Evolutionary conservation across 805 yeast species (phyloP).

Genomic region (Kazachstania psychrophila): DNA sequence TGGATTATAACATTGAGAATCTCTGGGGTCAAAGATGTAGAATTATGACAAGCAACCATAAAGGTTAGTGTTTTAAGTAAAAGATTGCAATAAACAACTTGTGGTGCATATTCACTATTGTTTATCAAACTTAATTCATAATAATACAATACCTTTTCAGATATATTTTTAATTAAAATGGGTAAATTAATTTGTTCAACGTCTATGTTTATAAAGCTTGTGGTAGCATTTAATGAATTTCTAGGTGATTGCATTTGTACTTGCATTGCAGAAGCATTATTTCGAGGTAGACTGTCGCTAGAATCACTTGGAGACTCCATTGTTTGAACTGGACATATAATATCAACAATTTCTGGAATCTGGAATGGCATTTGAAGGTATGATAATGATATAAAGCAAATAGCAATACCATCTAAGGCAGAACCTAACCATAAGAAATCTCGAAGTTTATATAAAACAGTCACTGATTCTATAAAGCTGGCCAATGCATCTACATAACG

Average conservation of each 20-base stretch:
- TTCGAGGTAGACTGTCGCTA: constrained; percentile 11
- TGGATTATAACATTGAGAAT: constrained; percentile 40
- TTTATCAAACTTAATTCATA: constrained; percentile 46
- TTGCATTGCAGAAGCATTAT: constrained; percentile 27
- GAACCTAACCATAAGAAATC: constrained; percentile 87
- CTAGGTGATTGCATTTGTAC: constrained; percentile 40
- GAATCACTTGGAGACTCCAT: neutral
- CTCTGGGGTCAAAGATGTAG: constrained; percentile 38
- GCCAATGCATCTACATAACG: constrained; percentile 59
- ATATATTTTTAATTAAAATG: constrained; percentile 32
- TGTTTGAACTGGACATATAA: constrained; percentile 24
- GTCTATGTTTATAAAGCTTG: constrained; percentile 11
- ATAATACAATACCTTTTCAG: constrained; percentile 33
- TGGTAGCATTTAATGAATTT: constrained; percentile 28
- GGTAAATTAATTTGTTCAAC: constrained; percentile 24
- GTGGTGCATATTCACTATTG: constrained; percentile 73
- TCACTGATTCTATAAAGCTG: constrained; percentile 66
- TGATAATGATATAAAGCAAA: constrained; percentile 52
- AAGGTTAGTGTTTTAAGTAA: constrained; percentile 55
- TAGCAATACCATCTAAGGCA: constrained; percentile 72
- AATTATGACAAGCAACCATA: constrained; percentile 42
- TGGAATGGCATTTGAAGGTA: constrained; percentile 34
- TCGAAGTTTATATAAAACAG: constrained; percentile 46
- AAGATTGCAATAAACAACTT: constrained; percentile 64
- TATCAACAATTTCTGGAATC: constrained; percentile 26